Conservation (phyloP, 2,329 filamentous ascomycete species). For the Beauveria sp. region DNA sequence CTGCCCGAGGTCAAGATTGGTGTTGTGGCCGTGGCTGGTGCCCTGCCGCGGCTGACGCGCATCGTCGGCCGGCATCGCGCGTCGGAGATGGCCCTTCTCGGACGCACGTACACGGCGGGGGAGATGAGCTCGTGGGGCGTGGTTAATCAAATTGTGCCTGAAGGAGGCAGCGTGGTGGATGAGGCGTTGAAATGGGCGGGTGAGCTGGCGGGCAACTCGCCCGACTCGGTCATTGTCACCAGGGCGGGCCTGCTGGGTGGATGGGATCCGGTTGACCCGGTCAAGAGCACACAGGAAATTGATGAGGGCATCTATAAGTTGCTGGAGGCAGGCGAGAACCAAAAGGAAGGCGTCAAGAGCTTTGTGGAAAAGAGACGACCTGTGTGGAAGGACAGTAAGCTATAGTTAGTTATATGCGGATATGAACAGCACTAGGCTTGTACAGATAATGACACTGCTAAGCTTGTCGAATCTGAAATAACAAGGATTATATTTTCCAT, state of each 20-base stretch:
- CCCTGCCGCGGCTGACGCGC: slow-evolving; percentile 57
- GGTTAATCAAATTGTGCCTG: slow-evolving; percentile 56
- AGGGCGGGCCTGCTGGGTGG: slow-evolving; percentile 64
- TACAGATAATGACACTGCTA: no score
- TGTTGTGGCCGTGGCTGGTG: slow-evolving; percentile 64
- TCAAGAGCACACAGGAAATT: slow-evolving; percentile 51
- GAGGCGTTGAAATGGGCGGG: slow-evolving; percentile 55
- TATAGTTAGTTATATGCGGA: slow-evolving; percentile 27
- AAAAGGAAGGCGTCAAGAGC: slow-evolving; percentile 64
- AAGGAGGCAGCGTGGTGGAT: slow-evolving; percentile 38
- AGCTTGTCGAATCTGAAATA: no score
- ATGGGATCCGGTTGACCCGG: slow-evolving; percentile 62
- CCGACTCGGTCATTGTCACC: slow-evolving; percentile 68
- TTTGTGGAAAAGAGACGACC: slow-evolving; percentile 72
- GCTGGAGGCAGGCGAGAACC: slow-evolving; percentile 62
- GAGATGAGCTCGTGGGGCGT: slow-evolving; percentile 60
- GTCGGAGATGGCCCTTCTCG: slow-evolving; percentile 62
- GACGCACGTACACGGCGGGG: slow-evolving; percentile 48
- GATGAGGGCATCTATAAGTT: slow-evolving; percentile 50
- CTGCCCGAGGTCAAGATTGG: slow-evolving; percentile 66
- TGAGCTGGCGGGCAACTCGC: slow-evolving; percentile 58
- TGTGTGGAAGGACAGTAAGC: slow-evolving; percentile 57
- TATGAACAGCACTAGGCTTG: no score
- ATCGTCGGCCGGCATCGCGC: slow-evolving; percentile 63
- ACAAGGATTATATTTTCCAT: no score